Base-by-base conservation (phyloP, 1,284 basidiomycete species). In the Trametes sp. region DNA sequence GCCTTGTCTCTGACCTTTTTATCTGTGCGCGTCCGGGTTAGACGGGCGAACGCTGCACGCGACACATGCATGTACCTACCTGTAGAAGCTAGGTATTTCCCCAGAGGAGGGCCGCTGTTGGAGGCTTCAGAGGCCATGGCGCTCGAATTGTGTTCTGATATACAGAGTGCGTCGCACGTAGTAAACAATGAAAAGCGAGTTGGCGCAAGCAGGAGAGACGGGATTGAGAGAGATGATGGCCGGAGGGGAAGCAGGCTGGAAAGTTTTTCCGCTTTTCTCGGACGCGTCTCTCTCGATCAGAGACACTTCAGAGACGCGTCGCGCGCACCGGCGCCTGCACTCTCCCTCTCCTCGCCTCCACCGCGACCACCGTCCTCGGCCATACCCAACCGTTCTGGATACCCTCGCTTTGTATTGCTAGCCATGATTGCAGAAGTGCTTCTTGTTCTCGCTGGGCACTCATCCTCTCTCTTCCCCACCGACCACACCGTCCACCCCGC, bases 1-100 rank as follows among this genome's bases (percentile, higher is more conserved):
- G 96, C 96, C 72, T 89, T 91, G 78, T 98, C 96, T 59, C 96
- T 87, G 4, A 87, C 93, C 75, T 88, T 90, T 83, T 97, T 96
- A 73, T 96, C 95, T 90, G 62, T 23, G 49, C 80, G 72, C 57
- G 61, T 16, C 7, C 4, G 8, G 31, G 60, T 71, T 38, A 73
- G 66, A 41, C 38, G 58, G 66, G 21, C 11, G 51, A 4, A 7
- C 16, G 6, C 6, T 14, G 31, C n/a, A 38, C 23, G 26, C 36
- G 26, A 14, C 23, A n/a, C 19, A 26, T 19, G 23, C 8, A 52
- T 36, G 13, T 24, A 10, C 86, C 64, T 72, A 95, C 95, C 94
- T 67, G 92, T 94, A 48, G 94, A 95, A 11, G 94, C 94, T 38
- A 98, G 87, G 75, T 92, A 93, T 78, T 97, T 98, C 57, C 87